Evolutionary conservation across 306 rosid genomes (phyloP).

Genomic region (Corylus heterophylla): DNA sequence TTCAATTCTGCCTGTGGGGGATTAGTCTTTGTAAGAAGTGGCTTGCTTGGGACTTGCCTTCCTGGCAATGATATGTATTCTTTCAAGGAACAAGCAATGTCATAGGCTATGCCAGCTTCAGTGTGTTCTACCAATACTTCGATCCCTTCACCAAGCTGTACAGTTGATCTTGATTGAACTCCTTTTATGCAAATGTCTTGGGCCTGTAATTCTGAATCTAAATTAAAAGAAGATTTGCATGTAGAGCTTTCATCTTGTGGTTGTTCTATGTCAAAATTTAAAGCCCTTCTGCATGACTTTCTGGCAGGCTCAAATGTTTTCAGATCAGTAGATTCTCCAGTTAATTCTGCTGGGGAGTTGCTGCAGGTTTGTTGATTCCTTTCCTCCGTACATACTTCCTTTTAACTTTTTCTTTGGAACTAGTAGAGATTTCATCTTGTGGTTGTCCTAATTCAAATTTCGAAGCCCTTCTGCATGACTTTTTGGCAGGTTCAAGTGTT

Average conservation of each 20-base stretch:
- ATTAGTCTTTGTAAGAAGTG: slow-evolving; percentile 23
- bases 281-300: slow-evolving; percentile 52
- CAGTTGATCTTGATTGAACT: slow-evolving; percentile 24
- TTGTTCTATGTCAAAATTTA: slow-evolving; percentile 49
- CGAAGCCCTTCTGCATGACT: slow-evolving; percentile 53
- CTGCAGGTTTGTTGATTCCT: slow-evolving; percentile 25
- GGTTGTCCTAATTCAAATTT: slow-evolving; percentile 46
- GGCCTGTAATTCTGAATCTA: slow-evolving; percentile 24
- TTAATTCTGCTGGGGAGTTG: slow-evolving; percentile 35
- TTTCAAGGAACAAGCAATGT: slow-evolving; percentile 24
- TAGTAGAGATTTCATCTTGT: slow-evolving; percentile 35
- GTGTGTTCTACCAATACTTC: slow-evolving; percentile 25
- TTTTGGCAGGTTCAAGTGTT: slow-evolving; percentile 17
- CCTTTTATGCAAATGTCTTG: background rate
- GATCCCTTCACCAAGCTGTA: slow-evolving; percentile 21
- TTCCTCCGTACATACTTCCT: slow-evolving; percentile 54
- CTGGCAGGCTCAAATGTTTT: slow-evolving; percentile 12
- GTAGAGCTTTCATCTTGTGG: slow-evolving; percentile 38
- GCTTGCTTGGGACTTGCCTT: slow-evolving; percentile 24
- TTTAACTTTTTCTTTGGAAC: slow-evolving; percentile 40
- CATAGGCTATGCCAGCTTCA: slow-evolving; percentile 24
- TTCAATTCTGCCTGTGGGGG: slow-evolving; percentile 21
- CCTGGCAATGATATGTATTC: slow-evolving; percentile 26
- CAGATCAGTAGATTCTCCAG: slow-evolving; percentile 29
- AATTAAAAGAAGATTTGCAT: slow-evolving; percentile 18